A percentile compares a stretch with the other conserved stretches of the same genome.
These are phyloP conservation scores for Hygrocybe coccinea DNA, from an alignment of 768 basidiomycete genomes.

Conservation along the genomic window DNA sequence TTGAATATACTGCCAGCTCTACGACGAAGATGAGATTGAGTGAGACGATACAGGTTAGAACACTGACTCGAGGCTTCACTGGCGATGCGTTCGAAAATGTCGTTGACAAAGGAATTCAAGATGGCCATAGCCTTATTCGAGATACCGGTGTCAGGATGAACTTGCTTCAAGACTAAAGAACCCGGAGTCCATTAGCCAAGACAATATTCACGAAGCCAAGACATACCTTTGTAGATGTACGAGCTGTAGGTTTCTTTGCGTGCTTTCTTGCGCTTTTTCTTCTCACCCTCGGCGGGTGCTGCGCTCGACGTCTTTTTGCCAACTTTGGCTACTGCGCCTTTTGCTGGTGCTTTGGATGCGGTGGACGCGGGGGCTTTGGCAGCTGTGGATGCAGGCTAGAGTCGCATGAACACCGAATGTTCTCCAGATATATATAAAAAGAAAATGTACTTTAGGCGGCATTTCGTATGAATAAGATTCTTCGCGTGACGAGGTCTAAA, in stretches of 20 bases:
- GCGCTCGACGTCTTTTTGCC: constrained; percentile 62
- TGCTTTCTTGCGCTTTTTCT: constrained; percentile 77
- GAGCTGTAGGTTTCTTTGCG: constrained; percentile 82
- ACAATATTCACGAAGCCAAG: background rate
- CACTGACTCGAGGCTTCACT: constrained; percentile 79
- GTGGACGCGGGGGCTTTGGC: constrained; percentile 65
- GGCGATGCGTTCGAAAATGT: constrained; percentile 90
- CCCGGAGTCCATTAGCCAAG: background rate
- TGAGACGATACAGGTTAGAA: background rate
- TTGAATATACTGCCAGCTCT: constrained; percentile 97
- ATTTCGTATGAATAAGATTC: background rate
- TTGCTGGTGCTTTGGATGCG: constrained; percentile 61
- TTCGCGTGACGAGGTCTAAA: background rate
- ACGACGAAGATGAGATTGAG: background rate
- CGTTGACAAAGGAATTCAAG: constrained; percentile 88
- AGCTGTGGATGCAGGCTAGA: constrained; percentile 64
- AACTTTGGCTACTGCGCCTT: constrained; percentile 42
- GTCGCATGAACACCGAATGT: background rate
- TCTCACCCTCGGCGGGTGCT: constrained; percentile 54
- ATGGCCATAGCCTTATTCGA: constrained; percentile 96
- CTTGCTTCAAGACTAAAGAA: constrained; percentile 81
- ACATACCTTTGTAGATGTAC: constrained; percentile 77
- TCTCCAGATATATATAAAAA: constrained; percentile 2
- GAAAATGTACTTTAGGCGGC: constrained; percentile 26
- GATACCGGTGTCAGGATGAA: constrained; percentile 98